Evolutionary conservation across 768 basidiomycete genomes (phyloP), one percentile per base, ranked within the genome.

Genomic region (Arthromyces matolae): DNA sequence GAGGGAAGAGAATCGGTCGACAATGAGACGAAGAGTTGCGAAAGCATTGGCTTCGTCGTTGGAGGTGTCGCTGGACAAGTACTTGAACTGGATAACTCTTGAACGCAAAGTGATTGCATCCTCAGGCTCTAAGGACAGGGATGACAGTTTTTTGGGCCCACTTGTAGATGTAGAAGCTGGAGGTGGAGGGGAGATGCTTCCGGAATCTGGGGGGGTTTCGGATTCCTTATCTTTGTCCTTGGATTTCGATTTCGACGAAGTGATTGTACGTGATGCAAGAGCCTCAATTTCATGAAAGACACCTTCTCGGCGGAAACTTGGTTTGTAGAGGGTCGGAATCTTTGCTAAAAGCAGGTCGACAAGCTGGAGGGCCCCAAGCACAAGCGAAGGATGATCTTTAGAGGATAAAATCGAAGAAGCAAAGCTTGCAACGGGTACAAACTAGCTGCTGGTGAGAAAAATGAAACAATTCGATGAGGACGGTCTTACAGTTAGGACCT

Each of bases 61-160:
- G 16, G 78, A 73, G 8, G 81, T 80, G 45, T 81, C 78, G 3
- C 72, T 73, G 5, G 77, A 69, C 8, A 89, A 72, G 60, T 86
- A 83, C 60, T 86, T 91, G 68, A 93, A 88, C 45, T 86, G 81
- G 55, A 98, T 84, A 36, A 96, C 83, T 12, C 92, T 82, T 39
- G 91, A 86, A n/a, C 96, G 86, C 36, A 95, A 64, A 19, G 93
- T 95, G 58, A 94, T 89, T 6, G 86, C 85, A 66, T 99, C 96
- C 59, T 90, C 89, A 8, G 89, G 87, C 47, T 93, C 88, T 45
- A 89, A 63, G 4, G 86, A 77, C 32, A 83, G 65, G 1, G 87
- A 80, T 8, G 83, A 76, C 14, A 83, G 64, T 52, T 84, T 89
- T 69, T 84, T 89, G 66, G 80, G 80, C 3, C 81, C 81, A 8